phyloP scores from a whole-genome alignment of 306 rosid genomes.

The Heteromeles arbutifolia region DNA sequence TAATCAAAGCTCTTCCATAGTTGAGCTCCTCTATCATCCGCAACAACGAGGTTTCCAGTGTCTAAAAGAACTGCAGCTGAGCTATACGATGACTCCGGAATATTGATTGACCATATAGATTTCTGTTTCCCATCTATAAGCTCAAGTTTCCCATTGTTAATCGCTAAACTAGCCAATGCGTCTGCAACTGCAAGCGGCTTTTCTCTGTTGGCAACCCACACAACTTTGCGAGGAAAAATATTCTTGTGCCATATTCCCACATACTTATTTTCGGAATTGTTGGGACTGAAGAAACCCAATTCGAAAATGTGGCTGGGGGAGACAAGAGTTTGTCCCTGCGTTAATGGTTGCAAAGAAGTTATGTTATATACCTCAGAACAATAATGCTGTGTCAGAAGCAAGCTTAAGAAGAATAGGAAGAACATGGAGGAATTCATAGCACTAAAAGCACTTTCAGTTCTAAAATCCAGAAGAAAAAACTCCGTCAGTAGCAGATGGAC shows the following conservation, averaged over 20 bases:
- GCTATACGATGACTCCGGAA: neutral
- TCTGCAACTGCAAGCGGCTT: constrained; percentile 15
- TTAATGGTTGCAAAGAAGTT: constrained; percentile 7
- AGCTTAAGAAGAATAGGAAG: neutral
- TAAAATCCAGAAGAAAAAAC: neutral
- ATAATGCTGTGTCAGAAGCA: neutral
- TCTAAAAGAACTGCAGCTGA: constrained; percentile 24
- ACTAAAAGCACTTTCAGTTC: neutral
- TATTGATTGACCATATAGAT: constrained; percentile 24
- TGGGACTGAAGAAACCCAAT: constrained; percentile 35
- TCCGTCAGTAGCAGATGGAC: too few species aligned
- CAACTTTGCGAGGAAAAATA: constrained; percentile 6
- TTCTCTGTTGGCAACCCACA: constrained; percentile 47
- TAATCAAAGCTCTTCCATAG: constrained; percentile 49
- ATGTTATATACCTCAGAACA: constrained; percentile 11
- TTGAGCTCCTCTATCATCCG: neutral
- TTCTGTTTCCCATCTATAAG: constrained; percentile 14
- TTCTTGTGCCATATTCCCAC: constrained; percentile 37
- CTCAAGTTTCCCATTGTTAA: constrained; percentile 24
- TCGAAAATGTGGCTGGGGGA: constrained; percentile 17
- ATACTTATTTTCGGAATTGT: constrained; percentile 17
- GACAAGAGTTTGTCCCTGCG: constrained; percentile 3
- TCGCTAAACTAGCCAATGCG: constrained; percentile 13
- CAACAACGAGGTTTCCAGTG: constrained; percentile 20
- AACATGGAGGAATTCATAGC: neutral